phyloP scores from a whole-genome alignment of 129 eudicot species.

The Artemisia tridentata region DNA sequence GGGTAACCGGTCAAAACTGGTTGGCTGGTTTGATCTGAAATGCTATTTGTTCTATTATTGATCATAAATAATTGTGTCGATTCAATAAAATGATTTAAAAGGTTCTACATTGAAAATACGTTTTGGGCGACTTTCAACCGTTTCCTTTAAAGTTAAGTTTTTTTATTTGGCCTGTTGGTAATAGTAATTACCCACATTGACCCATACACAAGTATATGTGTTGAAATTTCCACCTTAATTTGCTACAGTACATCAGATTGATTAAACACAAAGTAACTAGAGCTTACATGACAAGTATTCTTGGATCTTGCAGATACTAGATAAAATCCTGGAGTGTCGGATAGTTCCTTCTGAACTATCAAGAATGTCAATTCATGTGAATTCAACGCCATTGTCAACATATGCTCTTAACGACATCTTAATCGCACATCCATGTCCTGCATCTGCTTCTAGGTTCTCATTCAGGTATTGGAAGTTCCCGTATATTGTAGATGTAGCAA shows the following conservation, averaged over 20 bases:
- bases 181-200: not conserved
- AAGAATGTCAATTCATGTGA: slow-evolving; percentile 66
- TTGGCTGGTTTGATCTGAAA: not conserved
- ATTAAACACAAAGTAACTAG: not conserved
- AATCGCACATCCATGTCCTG: slow-evolving; percentile 83
- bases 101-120: not conserved
- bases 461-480: slow-evolving; percentile 52
- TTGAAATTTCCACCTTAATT: not conserved
- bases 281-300: not conserved
- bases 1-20: not conserved
- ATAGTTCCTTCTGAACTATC: slow-evolving; percentile 59
- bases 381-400: slow-evolving; percentile 50
- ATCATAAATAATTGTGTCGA: too few species aligned
- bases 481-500: not conserved
- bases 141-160: not conserved
- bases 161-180: not conserved
- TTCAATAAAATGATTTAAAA: not conserved
- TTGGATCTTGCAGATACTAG: slow-evolving; percentile 48
- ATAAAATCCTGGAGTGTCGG: slow-evolving; percentile 61
- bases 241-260: not conserved
- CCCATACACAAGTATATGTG: not conserved
- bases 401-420: slow-evolving; percentile 79
- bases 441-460: slow-evolving; percentile 84
- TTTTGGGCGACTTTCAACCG: not conserved
- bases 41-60: not conserved